Conservation (phyloP, 2,329 filamentous ascomycete species). For the Hypoxylon sp. region DNA sequence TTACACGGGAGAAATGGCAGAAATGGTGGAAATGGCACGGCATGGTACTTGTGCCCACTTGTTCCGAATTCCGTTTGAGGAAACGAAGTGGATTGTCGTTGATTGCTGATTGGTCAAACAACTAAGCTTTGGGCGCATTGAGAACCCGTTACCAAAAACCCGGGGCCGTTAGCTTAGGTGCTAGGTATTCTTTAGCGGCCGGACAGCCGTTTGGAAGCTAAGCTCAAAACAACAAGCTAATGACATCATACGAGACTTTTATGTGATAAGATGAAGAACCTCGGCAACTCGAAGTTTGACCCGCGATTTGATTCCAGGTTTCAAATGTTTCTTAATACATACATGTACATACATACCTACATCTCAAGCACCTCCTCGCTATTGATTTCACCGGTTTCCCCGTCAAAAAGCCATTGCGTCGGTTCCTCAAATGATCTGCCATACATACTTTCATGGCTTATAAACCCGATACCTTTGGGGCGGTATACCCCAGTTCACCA, state of each 20-base stretch:
- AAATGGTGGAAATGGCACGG: constrained; percentile 4
- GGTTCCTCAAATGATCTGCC: constrained; percentile 7
- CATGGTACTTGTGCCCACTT: constrained; percentile 4
- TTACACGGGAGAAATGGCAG: not conserved
- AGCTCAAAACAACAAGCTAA: constrained; percentile 16
- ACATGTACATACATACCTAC: no score
- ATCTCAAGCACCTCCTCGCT: not conserved
- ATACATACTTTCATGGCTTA: not conserved
- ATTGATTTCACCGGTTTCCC: constrained; percentile 8
- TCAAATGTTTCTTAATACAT: not conserved
- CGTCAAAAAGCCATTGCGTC: constrained; percentile 5
- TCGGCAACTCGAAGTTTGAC: constrained; percentile 13
- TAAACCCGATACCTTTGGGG: constrained; percentile 9
- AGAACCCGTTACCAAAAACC: not conserved
- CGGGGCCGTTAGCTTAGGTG: constrained; percentile 25
- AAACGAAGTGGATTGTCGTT: constrained; percentile 25
- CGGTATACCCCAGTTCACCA: constrained; percentile 20
- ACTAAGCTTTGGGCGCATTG: constrained; percentile 13
- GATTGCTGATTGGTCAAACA: constrained; percentile 27
- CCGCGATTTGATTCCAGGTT: not conserved
- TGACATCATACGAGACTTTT: constrained; percentile 25
- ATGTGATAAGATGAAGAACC: constrained; percentile 17
- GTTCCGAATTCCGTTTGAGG: constrained; percentile 20
- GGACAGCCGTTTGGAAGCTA: constrained; percentile 35
- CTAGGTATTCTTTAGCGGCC: constrained; percentile 8